Base-by-base conservation (phyloP, 768 basidiomycete species). In the Lactarius psammicola region DNA sequence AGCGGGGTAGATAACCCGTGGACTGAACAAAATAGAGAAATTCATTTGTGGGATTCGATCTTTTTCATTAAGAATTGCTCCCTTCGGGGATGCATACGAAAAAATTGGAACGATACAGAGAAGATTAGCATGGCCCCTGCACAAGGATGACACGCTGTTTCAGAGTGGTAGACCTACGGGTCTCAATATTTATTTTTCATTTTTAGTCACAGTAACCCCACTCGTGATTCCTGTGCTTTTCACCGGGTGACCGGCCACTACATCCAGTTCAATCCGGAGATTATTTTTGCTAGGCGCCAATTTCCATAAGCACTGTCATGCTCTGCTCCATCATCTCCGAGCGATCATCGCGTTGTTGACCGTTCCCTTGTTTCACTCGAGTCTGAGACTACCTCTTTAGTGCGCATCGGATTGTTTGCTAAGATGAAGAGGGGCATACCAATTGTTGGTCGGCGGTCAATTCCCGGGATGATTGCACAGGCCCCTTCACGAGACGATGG, bases 121-220 rank as follows among this genome's bases (percentile, higher is more conserved):
- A 95, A 95, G 94, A 95, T 96, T 95, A 95, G 94, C 94, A 96
- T 96, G 92, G 95, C 94, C 94, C 95, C 94, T 96, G 94, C 95
- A 96, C 94, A 95, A 95, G 94, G 94, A 95, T 96, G 94, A 95
- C 94, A 95, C 92, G 90, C 90, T 92, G 90, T 89, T 84, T 89
- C 89, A 88, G 89, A 90, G 89, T 90, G 89, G n/a, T n/a, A n/a
- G n/a, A n/a, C n/a, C 77, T 76, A 76, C 75, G 75, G 76, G 74
- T 77, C 75, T 78, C 76, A 77, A 77, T 77, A 77, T 77, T 78
- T 77, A 76, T 77, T 73, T 68, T 67, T 36, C 28, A 34, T 15
- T 49, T 38, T 38, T 38, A 38, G 36, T n/a, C n/a, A n/a, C 11
- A 11, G 34, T 36, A 36, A 36, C 7, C 7, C 1, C 20, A 28